Percentiles rank a stretch among this genome's conserved stretches.
Evolutionary conservation across 2,329 filamentous ascomycete genomes (phyloP).

Genomic region (Aspergillus japonicus): DNA sequence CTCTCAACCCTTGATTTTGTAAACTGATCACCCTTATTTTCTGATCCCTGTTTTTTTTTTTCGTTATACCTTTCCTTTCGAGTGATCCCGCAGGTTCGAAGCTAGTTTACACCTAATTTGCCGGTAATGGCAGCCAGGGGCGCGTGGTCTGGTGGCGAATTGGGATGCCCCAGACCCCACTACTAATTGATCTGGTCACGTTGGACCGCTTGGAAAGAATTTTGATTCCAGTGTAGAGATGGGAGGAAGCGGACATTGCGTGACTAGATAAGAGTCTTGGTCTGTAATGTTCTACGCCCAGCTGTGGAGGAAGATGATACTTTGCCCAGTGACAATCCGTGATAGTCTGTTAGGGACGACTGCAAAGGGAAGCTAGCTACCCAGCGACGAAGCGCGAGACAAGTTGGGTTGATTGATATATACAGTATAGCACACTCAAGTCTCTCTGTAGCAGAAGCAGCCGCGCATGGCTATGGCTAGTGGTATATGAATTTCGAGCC

Average conservation of each 20-base stretch:
- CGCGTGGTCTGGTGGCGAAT: slow-evolving; percentile 6
- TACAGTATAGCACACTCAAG: too few relatives aligned
- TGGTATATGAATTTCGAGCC: too few relatives aligned
- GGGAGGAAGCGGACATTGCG: too few relatives aligned
- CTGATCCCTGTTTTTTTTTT: neutral
- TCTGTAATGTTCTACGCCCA: neutral
- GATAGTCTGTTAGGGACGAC: too few relatives aligned
- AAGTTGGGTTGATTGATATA: too few relatives aligned
- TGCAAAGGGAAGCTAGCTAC: too few relatives aligned
- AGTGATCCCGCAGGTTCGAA: slow-evolving; percentile 36
- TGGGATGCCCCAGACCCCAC: neutral
- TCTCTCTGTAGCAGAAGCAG: too few relatives aligned
- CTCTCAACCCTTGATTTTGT: slow-evolving; percentile 7
- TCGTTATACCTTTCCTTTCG: slow-evolving; percentile 10
- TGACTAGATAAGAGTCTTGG: too few relatives aligned
- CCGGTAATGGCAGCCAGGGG: slow-evolving; percentile 4
- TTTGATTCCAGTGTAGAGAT: neutral
- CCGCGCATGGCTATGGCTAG: too few relatives aligned
- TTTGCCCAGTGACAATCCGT: too few relatives aligned
- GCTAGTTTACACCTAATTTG: slow-evolving; percentile 24
- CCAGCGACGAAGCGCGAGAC: too few relatives aligned
- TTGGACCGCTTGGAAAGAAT: neutral
- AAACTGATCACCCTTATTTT: slow-evolving; percentile 16
- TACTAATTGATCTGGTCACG: neutral
- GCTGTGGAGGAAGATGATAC: neutral